Evolutionary conservation across 2,329 filamentous ascomycete species (phyloP).

Genomic region (Aureobasidium sp.): DNA sequence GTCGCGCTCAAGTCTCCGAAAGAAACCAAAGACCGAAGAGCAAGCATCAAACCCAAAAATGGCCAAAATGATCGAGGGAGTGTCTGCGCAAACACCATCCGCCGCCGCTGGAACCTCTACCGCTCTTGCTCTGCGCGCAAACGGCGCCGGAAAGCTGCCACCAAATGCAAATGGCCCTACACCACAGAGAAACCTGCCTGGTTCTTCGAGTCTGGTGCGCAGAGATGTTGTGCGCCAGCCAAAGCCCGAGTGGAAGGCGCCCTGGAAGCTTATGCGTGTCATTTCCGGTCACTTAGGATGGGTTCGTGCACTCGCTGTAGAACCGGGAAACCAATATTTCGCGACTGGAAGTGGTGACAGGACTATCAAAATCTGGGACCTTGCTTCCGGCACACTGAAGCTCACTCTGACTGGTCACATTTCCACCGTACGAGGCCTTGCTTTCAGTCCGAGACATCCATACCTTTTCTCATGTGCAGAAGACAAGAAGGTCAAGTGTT

Average conservation of each 20-base stretch:
- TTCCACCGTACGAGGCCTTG: constrained; percentile 83
- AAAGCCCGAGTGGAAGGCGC: constrained; percentile 91
- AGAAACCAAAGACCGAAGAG: constrained; percentile 52
- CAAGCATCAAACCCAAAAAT: constrained; percentile 50
- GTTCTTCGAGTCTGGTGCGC: constrained; percentile 52
- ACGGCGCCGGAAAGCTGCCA: constrained; percentile 38
- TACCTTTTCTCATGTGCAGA: constrained; percentile 97
- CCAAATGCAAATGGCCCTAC: constrained; percentile 52
- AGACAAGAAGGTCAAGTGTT: constrained; percentile 99
- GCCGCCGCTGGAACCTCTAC: constrained; percentile 44
- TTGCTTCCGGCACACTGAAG: constrained; percentile 76
- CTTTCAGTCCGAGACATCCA: constrained; percentile 86
- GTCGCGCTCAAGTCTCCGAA: constrained; percentile 54
- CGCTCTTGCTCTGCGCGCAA: constrained; percentile 49
- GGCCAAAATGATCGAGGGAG: constrained; percentile 61
- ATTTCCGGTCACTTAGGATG: constrained; percentile 95
- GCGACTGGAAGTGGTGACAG: constrained; percentile 90
- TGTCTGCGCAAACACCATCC: constrained; percentile 42
- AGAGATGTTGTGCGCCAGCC: constrained; percentile 59
- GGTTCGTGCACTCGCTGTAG: constrained; percentile 83
- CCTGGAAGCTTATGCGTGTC: constrained; percentile 97
- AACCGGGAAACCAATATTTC: constrained; percentile 97
- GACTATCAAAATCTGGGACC: constrained; percentile 98
- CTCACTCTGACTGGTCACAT: constrained; percentile 92
- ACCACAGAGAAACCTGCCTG: constrained; percentile 41